phyloP scores from a whole-genome alignment of 1,284 basidiomycete genomes.

The Thecaphora thlaspeos region DNA sequence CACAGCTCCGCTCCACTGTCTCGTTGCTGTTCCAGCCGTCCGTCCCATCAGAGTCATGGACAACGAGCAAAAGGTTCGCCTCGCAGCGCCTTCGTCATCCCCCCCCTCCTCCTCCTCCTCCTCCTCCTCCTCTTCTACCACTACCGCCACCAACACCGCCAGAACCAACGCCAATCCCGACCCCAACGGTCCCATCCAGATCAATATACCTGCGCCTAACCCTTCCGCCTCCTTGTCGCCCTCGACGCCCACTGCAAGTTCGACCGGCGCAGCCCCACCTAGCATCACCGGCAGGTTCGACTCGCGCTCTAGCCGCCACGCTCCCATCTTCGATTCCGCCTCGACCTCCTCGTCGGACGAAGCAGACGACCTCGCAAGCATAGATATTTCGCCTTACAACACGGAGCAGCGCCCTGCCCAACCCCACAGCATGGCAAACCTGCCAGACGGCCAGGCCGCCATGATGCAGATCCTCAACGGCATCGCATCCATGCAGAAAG shows the following conservation, averaged over 20 bases:
- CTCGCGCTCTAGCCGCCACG: too few relatives aligned
- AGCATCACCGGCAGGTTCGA: not conserved
- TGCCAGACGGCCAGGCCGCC: slow-evolving; percentile 13
- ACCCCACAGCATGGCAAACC: slow-evolving; percentile 20
- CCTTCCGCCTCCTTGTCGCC: not conserved
- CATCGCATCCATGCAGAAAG: slow-evolving; percentile 47
- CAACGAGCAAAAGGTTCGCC: too few relatives aligned
- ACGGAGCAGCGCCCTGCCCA: not conserved
- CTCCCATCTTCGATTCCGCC: not conserved
- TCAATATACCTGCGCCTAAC: not conserved
- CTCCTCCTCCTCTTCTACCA: too few relatives aligned
- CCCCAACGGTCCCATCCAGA: not conserved
- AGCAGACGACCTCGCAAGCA: slow-evolving; percentile 10
- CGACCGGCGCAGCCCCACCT: not conserved
- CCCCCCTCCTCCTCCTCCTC: too few relatives aligned
- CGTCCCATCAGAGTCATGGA: too few relatives aligned
- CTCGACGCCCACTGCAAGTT: not conserved
- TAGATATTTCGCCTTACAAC: not conserved
- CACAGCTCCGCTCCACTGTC: too few relatives aligned
- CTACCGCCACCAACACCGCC: too few relatives aligned
- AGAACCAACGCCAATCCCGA: too few relatives aligned
- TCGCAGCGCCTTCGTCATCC: too few relatives aligned
- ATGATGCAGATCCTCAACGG: slow-evolving; percentile 48
- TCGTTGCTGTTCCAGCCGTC: too few relatives aligned
- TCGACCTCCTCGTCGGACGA: slow-evolving; percentile 7